These are phyloP conservation scores for Xylaria scruposa DNA, from an alignment of 495 filamentous ascomycete species.

Conservation along the genomic window DNA sequence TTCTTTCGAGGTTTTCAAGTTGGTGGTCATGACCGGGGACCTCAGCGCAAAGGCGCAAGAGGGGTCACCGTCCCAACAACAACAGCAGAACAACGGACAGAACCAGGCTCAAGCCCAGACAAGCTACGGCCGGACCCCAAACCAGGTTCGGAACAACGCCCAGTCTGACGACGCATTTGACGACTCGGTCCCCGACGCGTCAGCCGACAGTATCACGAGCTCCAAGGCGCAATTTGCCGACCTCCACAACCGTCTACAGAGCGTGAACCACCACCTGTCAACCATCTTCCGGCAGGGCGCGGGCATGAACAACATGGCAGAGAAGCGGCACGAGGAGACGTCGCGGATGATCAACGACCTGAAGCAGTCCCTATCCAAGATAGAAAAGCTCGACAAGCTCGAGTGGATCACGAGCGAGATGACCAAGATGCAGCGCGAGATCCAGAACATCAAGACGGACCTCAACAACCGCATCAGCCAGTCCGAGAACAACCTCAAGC, in stretches of 20 bases:
- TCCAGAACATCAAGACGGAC: conserved; percentile 61
- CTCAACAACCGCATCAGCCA: conserved; percentile 62
- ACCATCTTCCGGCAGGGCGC: conserved; percentile 71
- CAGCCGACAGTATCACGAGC: conserved; percentile 56
- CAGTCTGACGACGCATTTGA: conserved; percentile 48
- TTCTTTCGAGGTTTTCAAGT: conserved; percentile 91
- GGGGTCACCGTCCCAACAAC: conserved; percentile 46
- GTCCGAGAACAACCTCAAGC: conserved; percentile 76
- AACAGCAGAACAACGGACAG: conserved; percentile 33
- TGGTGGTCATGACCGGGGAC: conserved; percentile 68
- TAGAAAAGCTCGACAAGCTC: conserved; percentile 52
- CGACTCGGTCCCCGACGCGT: conserved; percentile 51
- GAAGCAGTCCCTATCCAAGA: conserved; percentile 44
- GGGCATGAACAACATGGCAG: conserved; percentile 54
- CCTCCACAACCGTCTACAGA: conserved; percentile 80
- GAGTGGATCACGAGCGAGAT: conserved; percentile 58
- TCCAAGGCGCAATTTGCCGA: conserved; percentile 76
- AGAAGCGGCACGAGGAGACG: conserved; percentile 66
- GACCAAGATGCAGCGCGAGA: conserved; percentile 68
- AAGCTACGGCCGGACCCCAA: conserved; percentile 37
- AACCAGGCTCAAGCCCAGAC: conserved; percentile 36
- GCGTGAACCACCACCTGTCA: conserved; percentile 72
- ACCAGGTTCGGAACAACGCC: conserved; percentile 33
- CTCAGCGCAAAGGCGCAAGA: conserved; percentile 38
- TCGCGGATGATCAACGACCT: conserved; percentile 48